These are phyloP conservation scores for Eucalyptus paniculata DNA, from an alignment of 345 rosid species.

Conservation along the genomic window DNA sequence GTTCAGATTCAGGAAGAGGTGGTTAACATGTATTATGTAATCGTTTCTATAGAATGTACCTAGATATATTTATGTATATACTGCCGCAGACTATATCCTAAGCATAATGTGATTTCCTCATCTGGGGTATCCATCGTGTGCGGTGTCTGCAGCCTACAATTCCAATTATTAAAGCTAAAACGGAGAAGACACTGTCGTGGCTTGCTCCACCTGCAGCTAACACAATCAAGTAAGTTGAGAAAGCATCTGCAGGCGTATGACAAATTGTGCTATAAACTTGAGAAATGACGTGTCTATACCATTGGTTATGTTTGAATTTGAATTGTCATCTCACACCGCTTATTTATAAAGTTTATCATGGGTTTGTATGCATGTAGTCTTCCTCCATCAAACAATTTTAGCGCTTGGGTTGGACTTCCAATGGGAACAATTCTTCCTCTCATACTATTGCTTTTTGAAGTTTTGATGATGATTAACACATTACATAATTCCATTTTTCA, in stretches of 20 bases:
- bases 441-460: too few species aligned
- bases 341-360: too few species aligned
- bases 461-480: too few species aligned
- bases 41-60: neutral
- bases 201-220: slow-evolving; percentile 86
- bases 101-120: neutral
- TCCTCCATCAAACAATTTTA: too few species aligned
- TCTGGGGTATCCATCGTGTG: neutral
- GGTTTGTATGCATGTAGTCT: too few species aligned
- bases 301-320: too few species aligned
- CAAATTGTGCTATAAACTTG: too few species aligned
- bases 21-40: neutral
- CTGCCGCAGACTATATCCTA: neutral
- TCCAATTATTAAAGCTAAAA: slow-evolving; percentile 71
- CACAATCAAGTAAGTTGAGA: slow-evolving; percentile 64
- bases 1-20: slow-evolving; percentile 80
- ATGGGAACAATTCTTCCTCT: too few species aligned
- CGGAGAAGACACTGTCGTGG: slow-evolving; percentile 92
- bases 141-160: slow-evolving; percentile 43
- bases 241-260: neutral
- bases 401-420: too few species aligned
- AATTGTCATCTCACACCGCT: too few species aligned
- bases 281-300: too few species aligned
- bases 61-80: neutral
- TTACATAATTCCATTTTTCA: too few species aligned